These are phyloP conservation scores for Rugosomyces carneus DNA, from an alignment of 1,284 basidiomycete species.

Conservation along the genomic window DNA sequence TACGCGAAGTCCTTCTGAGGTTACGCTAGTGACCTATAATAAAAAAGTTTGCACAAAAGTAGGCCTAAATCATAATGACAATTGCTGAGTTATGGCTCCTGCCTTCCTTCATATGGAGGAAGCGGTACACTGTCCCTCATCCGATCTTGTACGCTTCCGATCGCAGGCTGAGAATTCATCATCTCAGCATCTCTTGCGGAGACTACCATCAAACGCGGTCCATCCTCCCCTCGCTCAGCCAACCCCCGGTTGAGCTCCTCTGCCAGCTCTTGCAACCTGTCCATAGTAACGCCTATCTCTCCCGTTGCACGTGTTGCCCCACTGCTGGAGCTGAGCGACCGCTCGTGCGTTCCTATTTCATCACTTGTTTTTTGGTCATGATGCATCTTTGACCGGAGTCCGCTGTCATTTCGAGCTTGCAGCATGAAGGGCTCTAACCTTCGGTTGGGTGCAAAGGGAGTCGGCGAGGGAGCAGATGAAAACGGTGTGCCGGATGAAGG, in stretches of 20 bases:
- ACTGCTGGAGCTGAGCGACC: neutral
- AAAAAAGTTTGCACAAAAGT: no score
- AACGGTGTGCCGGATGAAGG: neutral
- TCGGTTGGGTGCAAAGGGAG: neutral
- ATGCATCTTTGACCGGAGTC: neutral
- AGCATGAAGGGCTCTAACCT: neutral
- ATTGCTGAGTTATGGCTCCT: neutral
- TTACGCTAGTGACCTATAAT: no score
- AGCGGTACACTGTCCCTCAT: neutral
- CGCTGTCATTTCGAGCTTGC: neutral
- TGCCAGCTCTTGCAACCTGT: conserved; percentile 5
- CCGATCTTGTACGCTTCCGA: neutral
- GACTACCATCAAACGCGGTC: neutral
- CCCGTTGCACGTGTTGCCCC: neutral
- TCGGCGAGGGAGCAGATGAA: neutral
- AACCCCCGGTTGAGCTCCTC: conserved; percentile 9
- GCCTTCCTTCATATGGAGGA: neutral
- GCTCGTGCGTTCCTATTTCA: neutral
- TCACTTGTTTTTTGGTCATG: neutral
- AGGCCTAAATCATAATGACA: neutral
- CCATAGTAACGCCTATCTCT: conserved; percentile 2
- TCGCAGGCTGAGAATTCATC: neutral
- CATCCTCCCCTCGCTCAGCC: conserved; percentile 1
- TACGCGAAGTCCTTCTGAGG: no score
- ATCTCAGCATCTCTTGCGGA: neutral